Conservation (phyloP, 225 moss, liverwort and hornwort genomes). For the Neckera pumila region DNA sequence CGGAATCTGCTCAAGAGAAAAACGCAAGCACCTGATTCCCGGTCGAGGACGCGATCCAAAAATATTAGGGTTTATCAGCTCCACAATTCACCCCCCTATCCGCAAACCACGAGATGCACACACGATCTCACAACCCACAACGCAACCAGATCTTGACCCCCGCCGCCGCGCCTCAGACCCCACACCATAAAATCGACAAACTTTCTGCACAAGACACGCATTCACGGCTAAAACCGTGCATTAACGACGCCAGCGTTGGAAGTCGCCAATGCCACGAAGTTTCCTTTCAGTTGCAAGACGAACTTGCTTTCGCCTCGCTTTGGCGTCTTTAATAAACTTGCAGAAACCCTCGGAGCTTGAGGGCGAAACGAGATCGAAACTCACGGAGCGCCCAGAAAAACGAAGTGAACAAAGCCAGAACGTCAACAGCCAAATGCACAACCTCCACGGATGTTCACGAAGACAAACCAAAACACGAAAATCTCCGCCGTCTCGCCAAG, state of each 20-base stretch:
- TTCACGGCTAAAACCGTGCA: not conserved
- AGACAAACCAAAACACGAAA: not conserved
- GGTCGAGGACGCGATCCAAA: not conserved
- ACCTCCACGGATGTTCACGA: not conserved
- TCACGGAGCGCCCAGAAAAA: too few species aligned
- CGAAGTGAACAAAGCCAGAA: not conserved
- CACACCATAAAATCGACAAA: not conserved
- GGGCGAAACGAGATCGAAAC: not conserved
- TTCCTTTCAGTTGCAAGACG: not conserved
- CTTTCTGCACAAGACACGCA: not conserved
- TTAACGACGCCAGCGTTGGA: not conserved
- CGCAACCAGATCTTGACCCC: not conserved
- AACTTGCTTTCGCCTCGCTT: not conserved
- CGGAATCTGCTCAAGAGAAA: not conserved
- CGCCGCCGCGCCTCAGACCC: not conserved
- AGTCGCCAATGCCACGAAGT: not conserved
- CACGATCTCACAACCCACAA: not conserved
- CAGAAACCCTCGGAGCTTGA: not conserved
- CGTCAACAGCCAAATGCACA: not conserved
- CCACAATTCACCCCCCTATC: not conserved
- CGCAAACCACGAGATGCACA: not conserved
- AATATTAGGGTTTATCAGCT: conserved; percentile 4
- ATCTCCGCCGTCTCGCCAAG: not conserved
- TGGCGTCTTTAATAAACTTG: not conserved
- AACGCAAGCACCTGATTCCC: not conserved